Evolutionary conservation across 257 asterid species (phyloP).

Genomic region (Thymus mandschuricus): DNA sequence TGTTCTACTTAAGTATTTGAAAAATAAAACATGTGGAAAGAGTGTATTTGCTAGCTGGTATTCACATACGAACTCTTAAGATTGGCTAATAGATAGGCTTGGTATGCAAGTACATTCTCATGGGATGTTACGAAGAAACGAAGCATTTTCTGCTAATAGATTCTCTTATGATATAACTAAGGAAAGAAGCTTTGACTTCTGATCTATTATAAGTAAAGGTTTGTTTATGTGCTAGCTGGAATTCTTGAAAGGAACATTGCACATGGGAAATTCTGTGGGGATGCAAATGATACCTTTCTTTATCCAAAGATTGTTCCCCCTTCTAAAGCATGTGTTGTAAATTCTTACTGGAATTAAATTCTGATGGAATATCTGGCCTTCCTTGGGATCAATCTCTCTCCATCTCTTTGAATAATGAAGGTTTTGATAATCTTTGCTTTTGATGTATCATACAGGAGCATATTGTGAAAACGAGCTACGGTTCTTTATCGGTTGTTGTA

Average conservation of each 20-base stretch:
- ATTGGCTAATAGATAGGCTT: slow-evolving; percentile 7
- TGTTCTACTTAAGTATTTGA: not conserved
- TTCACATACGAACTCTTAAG: slow-evolving; percentile 1
- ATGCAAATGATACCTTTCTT: slow-evolving; percentile 30
- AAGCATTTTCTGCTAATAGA: slow-evolving; percentile 23
- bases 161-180: slow-evolving; percentile 32
- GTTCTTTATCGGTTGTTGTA: slow-evolving; percentile 66
- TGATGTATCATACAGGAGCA: slow-evolving; percentile 61
- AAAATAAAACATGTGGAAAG: not conserved
- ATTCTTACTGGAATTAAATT: slow-evolving; percentile 22
- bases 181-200: slow-evolving; percentile 36
- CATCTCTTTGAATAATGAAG: slow-evolving; percentile 1
- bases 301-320: slow-evolving; percentile 39
- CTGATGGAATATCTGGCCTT: slow-evolving; percentile 27
- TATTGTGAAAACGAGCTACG: slow-evolving; percentile 65
- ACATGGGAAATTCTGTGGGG: slow-evolving; percentile 43
- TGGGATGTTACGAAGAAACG: slow-evolving; percentile 33
- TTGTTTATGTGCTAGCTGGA: slow-evolving; percentile 36
- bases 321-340: slow-evolving; percentile 23
- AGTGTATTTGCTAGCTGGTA: slow-evolving; percentile 21
- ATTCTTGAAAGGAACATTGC: slow-evolving; percentile 36
- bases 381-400: not conserved
- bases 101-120: slow-evolving; percentile 25
- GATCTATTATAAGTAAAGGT: slow-evolving; percentile 22
- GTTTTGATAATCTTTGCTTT: slow-evolving; percentile 38